Evolutionary conservation across 768 basidiomycete genomes (phyloP).

Genomic region (Macrocybe gigantea): DNA sequence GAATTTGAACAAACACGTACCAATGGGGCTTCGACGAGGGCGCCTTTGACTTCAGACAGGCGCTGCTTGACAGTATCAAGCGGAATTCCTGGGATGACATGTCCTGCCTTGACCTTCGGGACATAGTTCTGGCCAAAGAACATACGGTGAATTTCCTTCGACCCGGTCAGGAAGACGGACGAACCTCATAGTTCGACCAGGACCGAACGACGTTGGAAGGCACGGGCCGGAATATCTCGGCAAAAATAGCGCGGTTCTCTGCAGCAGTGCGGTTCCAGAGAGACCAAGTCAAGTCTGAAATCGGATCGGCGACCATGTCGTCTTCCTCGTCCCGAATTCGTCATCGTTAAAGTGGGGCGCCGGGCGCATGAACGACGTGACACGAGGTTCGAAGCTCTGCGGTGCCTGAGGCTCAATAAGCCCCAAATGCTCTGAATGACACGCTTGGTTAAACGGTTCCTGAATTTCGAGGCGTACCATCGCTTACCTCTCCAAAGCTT

Average conservation of each 20-base stretch:
- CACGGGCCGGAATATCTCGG: conserved; percentile 81
- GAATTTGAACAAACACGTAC: conserved; percentile 32
- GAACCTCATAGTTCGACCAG: conserved; percentile 75
- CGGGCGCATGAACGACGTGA: conserved; percentile 70
- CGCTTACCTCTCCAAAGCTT: conserved; percentile 71
- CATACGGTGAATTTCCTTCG: background rate
- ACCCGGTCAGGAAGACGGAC: conserved; percentile 14
- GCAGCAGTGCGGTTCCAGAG: conserved; percentile 70
- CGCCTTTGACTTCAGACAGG: conserved; percentile 62
- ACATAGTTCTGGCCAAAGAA: conserved; percentile 51
- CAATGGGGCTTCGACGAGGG: conserved; percentile 72
- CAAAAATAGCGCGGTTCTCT: conserved; percentile 80
- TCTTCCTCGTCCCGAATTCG: conserved; percentile 59
- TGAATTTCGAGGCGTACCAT: background rate
- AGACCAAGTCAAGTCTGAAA: conserved; percentile 50
- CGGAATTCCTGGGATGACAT: conserved; percentile 66
- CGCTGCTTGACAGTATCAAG: conserved; percentile 70
- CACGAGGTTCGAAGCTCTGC: conserved; percentile 22
- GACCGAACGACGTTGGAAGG: conserved; percentile 77
- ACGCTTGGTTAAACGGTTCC: background rate
- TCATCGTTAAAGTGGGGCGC: conserved; percentile 69
- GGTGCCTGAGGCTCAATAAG: conserved; percentile 71
- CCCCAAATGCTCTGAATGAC: conserved; percentile 70
- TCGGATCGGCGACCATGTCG: conserved; percentile 68
- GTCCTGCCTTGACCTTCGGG: conserved; percentile 74